Base-by-base conservation (phyloP, 345 rosid species). In the Dimocarpus longan region DNA sequence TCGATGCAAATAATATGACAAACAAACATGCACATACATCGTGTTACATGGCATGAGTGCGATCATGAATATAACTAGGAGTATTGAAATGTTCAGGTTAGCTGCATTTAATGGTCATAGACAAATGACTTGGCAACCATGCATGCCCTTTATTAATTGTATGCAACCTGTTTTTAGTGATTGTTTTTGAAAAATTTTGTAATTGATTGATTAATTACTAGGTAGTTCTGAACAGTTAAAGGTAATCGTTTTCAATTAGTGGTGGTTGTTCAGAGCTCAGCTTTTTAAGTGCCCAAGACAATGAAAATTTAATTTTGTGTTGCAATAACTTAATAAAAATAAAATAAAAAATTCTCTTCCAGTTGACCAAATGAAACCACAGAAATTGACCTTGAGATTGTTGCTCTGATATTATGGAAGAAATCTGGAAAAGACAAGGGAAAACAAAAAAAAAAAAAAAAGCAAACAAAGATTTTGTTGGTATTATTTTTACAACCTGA, bases 41-140 rank as follows among this genome's bases (percentile, higher is more conserved):
- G 48, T 46, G 12, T 59, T 21, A 70, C 66, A 54, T 67, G 54
- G 1, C 28, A 26, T 26, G 28, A 26, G 0, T 0, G 40, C 70
- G 56, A 9, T 16, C 81, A 63, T 65, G 42, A 37, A 22, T 63
- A 4, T 10, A 63, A 63, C 26, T 63, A 63, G 24, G 9, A 42
- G 37, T 32, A 32, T 32, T 32, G 37, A 42, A 42, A 42, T 42
- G 44, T 42, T 42, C 44, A 0, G 13, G 6, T 39, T 60, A 39
- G 68, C 57, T 60, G 56, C 22, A 54, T 39, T 28, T 5, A 67
- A 4, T 67, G 22, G 24, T 26, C 39, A 39, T 24, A 0, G 60
- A 66, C 79, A 77, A 65, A 8, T 62, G 40, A 62, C 32, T 66
- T 70, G 85, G 82, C 80, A 68, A 37, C 75, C 83, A 81, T 87